Percentiles rank a stretch among this genome's conserved stretches.
Conservation (phyloP, 1,284 basidiomycete species). For the Fomitopsis schrenkii region DNA sequence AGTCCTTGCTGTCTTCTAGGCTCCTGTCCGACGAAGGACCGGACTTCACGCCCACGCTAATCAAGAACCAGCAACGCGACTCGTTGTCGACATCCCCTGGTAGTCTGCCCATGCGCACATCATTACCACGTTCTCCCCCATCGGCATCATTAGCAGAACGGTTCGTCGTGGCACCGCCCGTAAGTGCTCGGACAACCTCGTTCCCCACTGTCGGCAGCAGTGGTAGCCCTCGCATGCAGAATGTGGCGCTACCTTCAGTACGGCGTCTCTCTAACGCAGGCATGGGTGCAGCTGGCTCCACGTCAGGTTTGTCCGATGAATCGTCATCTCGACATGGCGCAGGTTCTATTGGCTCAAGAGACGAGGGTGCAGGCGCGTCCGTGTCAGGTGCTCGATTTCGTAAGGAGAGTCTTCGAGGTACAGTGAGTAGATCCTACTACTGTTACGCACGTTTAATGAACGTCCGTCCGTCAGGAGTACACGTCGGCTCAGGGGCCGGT, state of each 20-base stretch:
- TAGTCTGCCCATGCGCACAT: conserved; percentile 39
- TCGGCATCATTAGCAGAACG: conserved; percentile 45
- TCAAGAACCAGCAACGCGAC: conserved; percentile 48
- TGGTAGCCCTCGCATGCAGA: conserved; percentile 32
- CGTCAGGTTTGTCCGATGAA: conserved; percentile 32
- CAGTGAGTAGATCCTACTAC: conserved; percentile 22
- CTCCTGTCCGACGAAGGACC: conserved; percentile 58
- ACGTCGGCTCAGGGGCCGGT: conserved; percentile 39
- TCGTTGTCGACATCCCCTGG: conserved; percentile 43
- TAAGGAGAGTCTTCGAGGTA: conserved; percentile 36
- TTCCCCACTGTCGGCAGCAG: conserved; percentile 20
- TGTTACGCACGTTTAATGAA: neutral
- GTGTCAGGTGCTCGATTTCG: conserved; percentile 34
- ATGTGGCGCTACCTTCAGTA: conserved; percentile 31
- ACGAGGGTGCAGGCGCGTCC: conserved; percentile 29
- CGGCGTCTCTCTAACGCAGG: conserved; percentile 22
- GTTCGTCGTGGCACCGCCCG: conserved; percentile 45
- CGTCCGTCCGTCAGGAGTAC: neutral
- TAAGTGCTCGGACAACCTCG: conserved; percentile 33
- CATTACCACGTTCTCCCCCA: conserved; percentile 40
- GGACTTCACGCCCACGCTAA: conserved; percentile 61
- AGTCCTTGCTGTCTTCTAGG: conserved; percentile 67
- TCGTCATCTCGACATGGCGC: conserved; percentile 37
- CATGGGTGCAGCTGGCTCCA: conserved; percentile 30
- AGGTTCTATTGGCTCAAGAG: conserved; percentile 32